phyloP scores from a whole-genome alignment of 495 filamentous ascomycete genomes.

The Cercophora newfieldiana region DNA sequence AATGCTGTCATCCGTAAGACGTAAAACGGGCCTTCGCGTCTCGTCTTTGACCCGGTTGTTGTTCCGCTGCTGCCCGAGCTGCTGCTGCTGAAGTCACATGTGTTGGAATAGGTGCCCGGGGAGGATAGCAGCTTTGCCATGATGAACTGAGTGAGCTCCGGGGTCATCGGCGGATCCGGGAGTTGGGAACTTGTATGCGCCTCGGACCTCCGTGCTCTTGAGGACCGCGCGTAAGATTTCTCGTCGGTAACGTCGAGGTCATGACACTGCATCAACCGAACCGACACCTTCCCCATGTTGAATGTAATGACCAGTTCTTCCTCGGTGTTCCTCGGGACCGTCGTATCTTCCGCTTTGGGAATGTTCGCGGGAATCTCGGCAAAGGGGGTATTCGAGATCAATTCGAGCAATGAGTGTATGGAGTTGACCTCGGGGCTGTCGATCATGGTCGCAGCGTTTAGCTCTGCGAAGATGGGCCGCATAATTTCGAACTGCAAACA shows the following conservation, averaged over 20 bases:
- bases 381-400: not conserved
- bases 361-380: not conserved
- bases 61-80: not conserved
- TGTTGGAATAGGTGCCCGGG: not conserved
- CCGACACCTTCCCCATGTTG: not conserved
- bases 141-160: conserved; percentile 5
- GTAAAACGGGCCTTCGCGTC: not conserved
- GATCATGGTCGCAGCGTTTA: not conserved
- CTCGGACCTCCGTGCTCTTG: not conserved
- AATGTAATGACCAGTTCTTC: not conserved
- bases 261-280: not conserved
- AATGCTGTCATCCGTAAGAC: not conserved
- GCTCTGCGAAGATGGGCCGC: not conserved
- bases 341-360: not conserved
- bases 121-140: not conserved
- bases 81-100: not conserved
- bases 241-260: not conserved
- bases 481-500: not conserved
- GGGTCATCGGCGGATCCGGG: conserved; percentile 6
- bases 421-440: not conserved
- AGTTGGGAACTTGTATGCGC: not conserved
- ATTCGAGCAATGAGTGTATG: not conserved
- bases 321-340: not conserved
- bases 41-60: not conserved
- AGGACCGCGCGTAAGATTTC: not conserved